phyloP scores from a whole-genome alignment of 2,329 filamentous ascomycete genomes.

The Trichoderma oligosporum region DNA sequence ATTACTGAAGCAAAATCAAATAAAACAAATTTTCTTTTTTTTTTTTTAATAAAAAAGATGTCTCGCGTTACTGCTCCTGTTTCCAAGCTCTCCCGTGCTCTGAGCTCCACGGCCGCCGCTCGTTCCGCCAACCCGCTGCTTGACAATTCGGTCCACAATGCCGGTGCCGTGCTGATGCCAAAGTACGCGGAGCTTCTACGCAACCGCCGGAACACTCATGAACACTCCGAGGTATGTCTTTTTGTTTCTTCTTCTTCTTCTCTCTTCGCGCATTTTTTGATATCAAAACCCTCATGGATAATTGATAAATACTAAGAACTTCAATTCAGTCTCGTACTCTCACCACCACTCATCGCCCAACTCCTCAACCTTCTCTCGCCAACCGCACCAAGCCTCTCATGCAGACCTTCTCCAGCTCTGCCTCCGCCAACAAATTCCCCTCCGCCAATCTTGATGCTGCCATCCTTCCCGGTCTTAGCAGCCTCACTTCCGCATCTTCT shows the following conservation, averaged over 20 bases:
- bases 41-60: too few relatives aligned
- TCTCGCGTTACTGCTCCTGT: constrained; percentile 49
- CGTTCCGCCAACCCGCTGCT: constrained; percentile 35
- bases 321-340: constrained; percentile 36
- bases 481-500: constrained; percentile 32
- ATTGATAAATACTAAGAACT: too few relatives aligned
- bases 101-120: constrained; percentile 41
- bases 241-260: too few relatives aligned
- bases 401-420: constrained; percentile 57
- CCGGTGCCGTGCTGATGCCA: constrained; percentile 41
- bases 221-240: constrained; percentile 41
- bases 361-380: constrained; percentile 42
- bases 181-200: constrained; percentile 47
- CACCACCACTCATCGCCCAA: constrained; percentile 47
- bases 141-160: constrained; percentile 34
- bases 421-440: constrained; percentile 45
- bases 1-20: constrained; percentile 11
- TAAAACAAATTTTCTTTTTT: constrained; percentile 3
- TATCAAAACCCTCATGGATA: too few relatives aligned
- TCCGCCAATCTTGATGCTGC: constrained; percentile 51
- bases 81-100: constrained; percentile 46
- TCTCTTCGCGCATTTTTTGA: too few relatives aligned
- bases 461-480: constrained; percentile 47
- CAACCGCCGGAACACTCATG: constrained; percentile 31
- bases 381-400: constrained; percentile 53